Base-by-base conservation (phyloP, 2,329 filamentous ascomycete species). In the Cercospora zeina region DNA sequence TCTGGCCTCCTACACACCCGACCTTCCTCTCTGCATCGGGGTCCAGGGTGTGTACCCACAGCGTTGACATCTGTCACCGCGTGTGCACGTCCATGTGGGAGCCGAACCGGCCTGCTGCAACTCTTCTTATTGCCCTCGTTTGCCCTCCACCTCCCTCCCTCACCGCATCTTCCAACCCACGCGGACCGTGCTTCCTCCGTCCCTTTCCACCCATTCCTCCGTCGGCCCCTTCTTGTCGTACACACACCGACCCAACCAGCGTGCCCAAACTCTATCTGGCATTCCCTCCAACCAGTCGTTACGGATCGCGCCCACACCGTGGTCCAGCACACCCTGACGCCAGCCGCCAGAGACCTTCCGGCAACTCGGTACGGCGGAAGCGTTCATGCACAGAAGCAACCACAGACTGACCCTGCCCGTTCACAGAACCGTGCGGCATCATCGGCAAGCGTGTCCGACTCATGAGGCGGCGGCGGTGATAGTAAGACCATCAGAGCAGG, bases 81-180 rank as follows among this genome's bases (percentile, higher is more conserved):
- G 13, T 37, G 58, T 54, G 54, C 45, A 45, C 39, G 50, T 61
- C 62, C 58, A 61, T 45, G 58, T 58, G 62, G 55, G 62, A 61
- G 45, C 33, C 58, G 27, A 42, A 45, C 56, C 59, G 37, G 31
- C 30, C 54, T 34, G 45, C 39, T 53, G 34, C 19, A 51, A 33
- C 16, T 57, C 62, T 63, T 60, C 62, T 57, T 63, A 58, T 61
- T 63, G 6, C n/a, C n/a, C n/a, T n/a, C n/a, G n/a, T n/a, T 27
- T 27, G 61, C 56, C 19, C 51, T 51, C 55, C 50, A 49, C 27
- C 11, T 34, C 49, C 27, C 49, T 19, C 51, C 56, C 57, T 59
- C 61, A 59, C 61, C 54, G 33, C 45, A 42, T 58, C 49, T 14
- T 50, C 11, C 56, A 13, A 31, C 13, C 56, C 13, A 31, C 19